These are phyloP conservation scores for Baorangia bicolor DNA, from an alignment of 768 basidiomycete species.

Conservation along the genomic window DNA sequence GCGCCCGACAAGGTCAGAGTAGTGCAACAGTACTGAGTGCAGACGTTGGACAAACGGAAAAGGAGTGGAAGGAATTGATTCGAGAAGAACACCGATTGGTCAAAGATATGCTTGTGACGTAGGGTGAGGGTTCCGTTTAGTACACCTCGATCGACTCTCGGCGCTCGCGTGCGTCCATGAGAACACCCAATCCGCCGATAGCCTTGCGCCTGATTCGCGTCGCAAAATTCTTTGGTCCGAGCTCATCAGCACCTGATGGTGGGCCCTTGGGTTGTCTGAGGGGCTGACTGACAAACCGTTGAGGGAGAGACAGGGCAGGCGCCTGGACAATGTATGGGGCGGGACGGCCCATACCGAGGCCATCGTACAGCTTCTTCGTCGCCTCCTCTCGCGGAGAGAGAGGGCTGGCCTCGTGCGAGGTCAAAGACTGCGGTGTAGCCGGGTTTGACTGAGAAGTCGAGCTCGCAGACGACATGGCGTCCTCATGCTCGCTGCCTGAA, in stretches of 20 bases:
- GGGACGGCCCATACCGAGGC: slow-evolving; percentile 80
- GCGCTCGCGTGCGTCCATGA: slow-evolving; percentile 81
- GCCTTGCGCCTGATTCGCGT: slow-evolving; percentile 82
- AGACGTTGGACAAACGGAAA: slow-evolving; percentile 9
- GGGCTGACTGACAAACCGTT: slow-evolving; percentile 66
- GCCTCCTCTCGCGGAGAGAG: slow-evolving; percentile 88
- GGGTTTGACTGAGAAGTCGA: slow-evolving; percentile 70
- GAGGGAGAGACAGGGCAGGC: slow-evolving; percentile 33
- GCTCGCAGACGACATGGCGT: slow-evolving; percentile 55
- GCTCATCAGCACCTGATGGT: slow-evolving; percentile 82
- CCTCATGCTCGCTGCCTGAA: slow-evolving; percentile 52
- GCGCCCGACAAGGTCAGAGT: slow-evolving; percentile 6
- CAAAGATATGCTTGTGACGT: slow-evolving; percentile 9
- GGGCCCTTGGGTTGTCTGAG: slow-evolving; percentile 87
- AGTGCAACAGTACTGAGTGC: slow-evolving; percentile 15
- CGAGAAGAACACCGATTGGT: slow-evolving; percentile 11
- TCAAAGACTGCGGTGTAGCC: slow-evolving; percentile 70
- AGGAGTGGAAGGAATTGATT: slow-evolving; percentile 22
- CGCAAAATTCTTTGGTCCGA: slow-evolving; percentile 87
- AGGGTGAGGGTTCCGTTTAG: slow-evolving; percentile 35
- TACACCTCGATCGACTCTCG: slow-evolving; percentile 72
- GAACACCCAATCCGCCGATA: slow-evolving; percentile 73
- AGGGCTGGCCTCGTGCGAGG: slow-evolving; percentile 50
- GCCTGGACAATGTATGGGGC: slow-evolving; percentile 35
- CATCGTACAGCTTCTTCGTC: slow-evolving; percentile 83